phyloP scores from a whole-genome alignment of 2,329 filamentous ascomycete genomes.

The Aspergillus ochraceus region DNA sequence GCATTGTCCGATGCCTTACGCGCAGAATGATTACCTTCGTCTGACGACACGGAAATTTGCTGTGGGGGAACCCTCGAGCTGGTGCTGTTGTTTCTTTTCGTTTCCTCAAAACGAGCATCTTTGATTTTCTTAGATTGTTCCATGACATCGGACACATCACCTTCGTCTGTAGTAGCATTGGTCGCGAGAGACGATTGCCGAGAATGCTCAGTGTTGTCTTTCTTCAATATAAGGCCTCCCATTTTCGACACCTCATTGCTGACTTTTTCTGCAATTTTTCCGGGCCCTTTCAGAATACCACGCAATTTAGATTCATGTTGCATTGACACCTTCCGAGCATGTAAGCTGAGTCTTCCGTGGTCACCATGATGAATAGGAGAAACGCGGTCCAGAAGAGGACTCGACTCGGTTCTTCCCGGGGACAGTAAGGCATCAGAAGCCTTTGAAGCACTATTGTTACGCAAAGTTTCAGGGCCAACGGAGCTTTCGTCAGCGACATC shows the following conservation, averaged over 20 bases:
- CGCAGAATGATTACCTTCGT: constrained; percentile 32
- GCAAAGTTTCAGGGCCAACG: constrained; percentile 17
- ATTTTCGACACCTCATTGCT: constrained; percentile 64
- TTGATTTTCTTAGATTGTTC: constrained; percentile 29
- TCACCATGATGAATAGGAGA: constrained; percentile 27
- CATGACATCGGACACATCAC: constrained; percentile 47
- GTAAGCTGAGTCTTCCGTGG: constrained; percentile 17
- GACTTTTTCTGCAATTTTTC: constrained; percentile 71
- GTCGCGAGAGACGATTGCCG: constrained; percentile 46
- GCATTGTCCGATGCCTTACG: constrained; percentile 35
- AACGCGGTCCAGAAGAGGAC: constrained; percentile 27
- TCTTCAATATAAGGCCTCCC: constrained; percentile 61
- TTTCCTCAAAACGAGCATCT: constrained; percentile 20
- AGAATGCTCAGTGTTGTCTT: constrained; percentile 50
- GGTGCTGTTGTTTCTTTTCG: constrained; percentile 24
- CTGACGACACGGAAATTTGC: constrained; percentile 36
- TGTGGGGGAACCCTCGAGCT: constrained; percentile 22
- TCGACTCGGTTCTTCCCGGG: constrained; percentile 26
- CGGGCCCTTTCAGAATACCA: constrained; percentile 72
- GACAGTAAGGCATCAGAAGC: constrained; percentile 17
- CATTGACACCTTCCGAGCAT: constrained; percentile 27
- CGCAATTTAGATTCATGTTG: constrained; percentile 61
- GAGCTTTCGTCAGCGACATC: constrained; percentile 31
- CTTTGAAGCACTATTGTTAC: constrained; percentile 16
- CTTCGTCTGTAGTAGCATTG: constrained; percentile 45